These are phyloP conservation scores for Thamnidium elegans DNA, from an alignment of 192 early-diverging fungal genomes.

Conservation along the genomic window DNA sequence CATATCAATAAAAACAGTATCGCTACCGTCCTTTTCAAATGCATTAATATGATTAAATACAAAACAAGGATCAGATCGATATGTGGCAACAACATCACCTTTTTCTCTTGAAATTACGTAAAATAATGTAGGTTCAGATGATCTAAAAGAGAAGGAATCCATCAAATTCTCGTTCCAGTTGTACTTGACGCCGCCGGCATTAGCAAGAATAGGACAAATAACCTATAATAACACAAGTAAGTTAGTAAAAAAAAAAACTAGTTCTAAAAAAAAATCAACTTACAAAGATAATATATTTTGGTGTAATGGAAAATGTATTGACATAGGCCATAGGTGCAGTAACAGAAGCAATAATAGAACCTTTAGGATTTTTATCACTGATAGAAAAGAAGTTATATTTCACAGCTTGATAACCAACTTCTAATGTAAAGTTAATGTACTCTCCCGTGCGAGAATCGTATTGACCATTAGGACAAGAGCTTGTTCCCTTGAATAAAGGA, in stretches of 20 bases:
- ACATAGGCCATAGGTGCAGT: constrained; percentile 64
- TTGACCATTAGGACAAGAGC: constrained; percentile 67
- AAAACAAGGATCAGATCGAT: constrained; percentile 62
- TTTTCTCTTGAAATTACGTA: constrained; percentile 73
- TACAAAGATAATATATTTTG: constrained; percentile 69
- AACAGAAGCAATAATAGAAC: constrained; percentile 60
- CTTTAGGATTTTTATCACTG: constrained; percentile 58
- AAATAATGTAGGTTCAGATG: constrained; percentile 54
- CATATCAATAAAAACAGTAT: constrained; percentile 55
- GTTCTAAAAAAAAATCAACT: constrained; percentile 12
- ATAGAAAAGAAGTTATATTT: constrained; percentile 67
- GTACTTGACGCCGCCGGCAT: constrained; percentile 62
- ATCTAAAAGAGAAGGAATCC: constrained; percentile 67
- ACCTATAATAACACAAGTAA: constrained; percentile 17
- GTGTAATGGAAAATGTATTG: constrained; percentile 76
- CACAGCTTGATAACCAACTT: constrained; percentile 65
- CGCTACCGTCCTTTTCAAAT: constrained; percentile 59
- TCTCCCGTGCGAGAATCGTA: constrained; percentile 69
- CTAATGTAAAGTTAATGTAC: constrained; percentile 73
- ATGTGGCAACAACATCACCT: constrained; percentile 64
- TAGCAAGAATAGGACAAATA: constrained; percentile 58
- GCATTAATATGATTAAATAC: constrained; percentile 73
- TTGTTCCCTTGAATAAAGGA: constrained; percentile 58
- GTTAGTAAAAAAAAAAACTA: background rate
- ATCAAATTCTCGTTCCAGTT: constrained; percentile 71